Conservation (phyloP, 2,329 filamentous ascomycete genomes). For the Aureobasidium vineae region DNA sequence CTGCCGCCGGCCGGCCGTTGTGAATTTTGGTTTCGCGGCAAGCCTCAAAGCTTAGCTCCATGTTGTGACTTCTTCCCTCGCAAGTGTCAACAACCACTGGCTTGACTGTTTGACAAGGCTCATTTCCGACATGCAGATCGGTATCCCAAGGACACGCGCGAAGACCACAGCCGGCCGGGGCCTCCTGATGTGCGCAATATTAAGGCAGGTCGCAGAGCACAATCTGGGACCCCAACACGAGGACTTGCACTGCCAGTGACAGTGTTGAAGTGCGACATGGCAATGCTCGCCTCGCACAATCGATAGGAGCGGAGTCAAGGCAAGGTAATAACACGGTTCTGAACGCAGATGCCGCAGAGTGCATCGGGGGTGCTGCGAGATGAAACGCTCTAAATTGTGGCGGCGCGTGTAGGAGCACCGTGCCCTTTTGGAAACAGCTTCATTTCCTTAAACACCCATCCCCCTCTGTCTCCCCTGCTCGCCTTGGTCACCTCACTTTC, state of each 20-base stretch:
- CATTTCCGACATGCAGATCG: slow-evolving; percentile 25
- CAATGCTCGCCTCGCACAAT: slow-evolving; percentile 3
- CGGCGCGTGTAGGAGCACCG: slow-evolving; percentile 19
- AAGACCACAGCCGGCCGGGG: neutral
- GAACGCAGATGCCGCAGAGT: slow-evolving; percentile 19
- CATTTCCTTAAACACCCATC: slow-evolving; percentile 23
- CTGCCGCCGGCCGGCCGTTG: slow-evolving; percentile 13
- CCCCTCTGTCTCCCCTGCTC: slow-evolving; percentile 17
- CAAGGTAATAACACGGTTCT: slow-evolving; percentile 25
- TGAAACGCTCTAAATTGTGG: slow-evolving; percentile 25
- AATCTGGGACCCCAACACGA: slow-evolving; percentile 8
- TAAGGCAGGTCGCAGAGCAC: slow-evolving; percentile 16
- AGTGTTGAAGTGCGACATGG: neutral
- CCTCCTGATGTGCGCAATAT: slow-evolving; percentile 2
- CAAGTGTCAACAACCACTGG: slow-evolving; percentile 14
- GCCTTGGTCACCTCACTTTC: slow-evolving; percentile 23
- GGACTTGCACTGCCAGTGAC: neutral
- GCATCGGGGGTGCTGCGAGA: slow-evolving; percentile 8
- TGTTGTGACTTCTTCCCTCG: slow-evolving; percentile 15
- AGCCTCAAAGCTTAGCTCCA: slow-evolving; percentile 6
- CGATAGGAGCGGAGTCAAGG: slow-evolving; percentile 16
- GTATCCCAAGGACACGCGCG: slow-evolving; percentile 2
- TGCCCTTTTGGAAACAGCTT: slow-evolving; percentile 25
- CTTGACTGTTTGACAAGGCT: slow-evolving; percentile 22
- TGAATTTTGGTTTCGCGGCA: slow-evolving; percentile 9